Conservation (phyloP, 2,329 filamentous ascomycete genomes). For the Knoxdaviesia proteae region DNA sequence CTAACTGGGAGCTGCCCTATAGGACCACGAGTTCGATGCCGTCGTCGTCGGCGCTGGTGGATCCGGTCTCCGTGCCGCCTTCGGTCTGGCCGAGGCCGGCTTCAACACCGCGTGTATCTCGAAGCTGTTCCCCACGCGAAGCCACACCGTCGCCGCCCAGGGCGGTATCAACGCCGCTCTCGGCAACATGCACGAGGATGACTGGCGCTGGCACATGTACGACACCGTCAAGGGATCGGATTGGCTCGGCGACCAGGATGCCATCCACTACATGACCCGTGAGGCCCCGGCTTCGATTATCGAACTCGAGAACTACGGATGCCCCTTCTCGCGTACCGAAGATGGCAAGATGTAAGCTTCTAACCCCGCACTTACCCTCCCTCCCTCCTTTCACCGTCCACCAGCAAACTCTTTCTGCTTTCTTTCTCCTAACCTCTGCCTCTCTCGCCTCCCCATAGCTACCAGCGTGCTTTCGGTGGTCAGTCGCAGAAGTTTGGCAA, state of each 20-base stretch:
- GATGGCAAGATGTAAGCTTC: conserved; percentile 69
- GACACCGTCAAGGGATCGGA: conserved; percentile 95
- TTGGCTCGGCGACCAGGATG: conserved; percentile 93
- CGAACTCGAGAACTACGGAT: conserved; percentile 93
- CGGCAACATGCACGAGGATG: conserved; percentile 93
- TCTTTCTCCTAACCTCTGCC: neutral
- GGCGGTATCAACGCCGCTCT: conserved; percentile 77
- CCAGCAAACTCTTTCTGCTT: conserved; percentile 4
- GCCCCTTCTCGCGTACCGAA: conserved; percentile 88
- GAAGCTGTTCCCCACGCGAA: conserved; percentile 72
- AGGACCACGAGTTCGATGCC: conserved; percentile 98
- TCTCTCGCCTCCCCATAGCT: conserved; percentile 24
- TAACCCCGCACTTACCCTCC: conserved; percentile 1
- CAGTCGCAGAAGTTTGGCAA: conserved; percentile 91
- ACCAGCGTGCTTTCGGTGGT: conserved; percentile 96
- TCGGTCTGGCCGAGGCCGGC: conserved; percentile 69
- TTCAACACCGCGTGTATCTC: conserved; percentile 80
- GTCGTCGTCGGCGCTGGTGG: conserved; percentile 78
- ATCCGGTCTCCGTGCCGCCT: conserved; percentile 61
- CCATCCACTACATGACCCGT: conserved; percentile 96
- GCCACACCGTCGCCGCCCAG: conserved; percentile 64
- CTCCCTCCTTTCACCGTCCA: neutral
- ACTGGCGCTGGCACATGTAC: conserved; percentile 99
- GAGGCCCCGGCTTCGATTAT: conserved; percentile 82
- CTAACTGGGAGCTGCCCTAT: conserved; percentile 9